These are phyloP conservation scores for Kazachstania viticola DNA, from an alignment of 805 yeast species.

Conservation along the genomic window DNA sequence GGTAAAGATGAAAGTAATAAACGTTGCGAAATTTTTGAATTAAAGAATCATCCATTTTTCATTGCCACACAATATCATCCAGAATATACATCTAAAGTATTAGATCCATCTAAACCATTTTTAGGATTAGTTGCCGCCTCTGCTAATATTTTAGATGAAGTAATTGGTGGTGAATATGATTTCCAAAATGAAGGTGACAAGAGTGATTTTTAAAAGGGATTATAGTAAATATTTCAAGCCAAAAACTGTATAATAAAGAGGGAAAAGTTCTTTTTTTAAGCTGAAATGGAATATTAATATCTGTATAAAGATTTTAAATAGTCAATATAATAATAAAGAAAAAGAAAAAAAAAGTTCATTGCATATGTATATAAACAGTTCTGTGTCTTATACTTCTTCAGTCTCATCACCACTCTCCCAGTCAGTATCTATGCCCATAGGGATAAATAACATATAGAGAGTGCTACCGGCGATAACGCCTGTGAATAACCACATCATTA, in stretches of 20 bases:
- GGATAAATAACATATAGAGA: constrained; percentile 13
- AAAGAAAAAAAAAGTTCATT: too few relatives aligned
- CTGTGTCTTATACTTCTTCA: too few relatives aligned
- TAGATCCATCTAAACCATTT: constrained; percentile 94
- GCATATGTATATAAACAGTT: too few relatives aligned
- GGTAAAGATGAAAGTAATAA: constrained; percentile 85
- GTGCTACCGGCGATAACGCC: constrained; percentile 20
- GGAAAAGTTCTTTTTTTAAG: too few relatives aligned
- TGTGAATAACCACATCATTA: constrained; percentile 25
- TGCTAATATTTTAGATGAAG: constrained; percentile 65
- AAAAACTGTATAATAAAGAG: too few relatives aligned
- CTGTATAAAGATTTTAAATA: not conserved
- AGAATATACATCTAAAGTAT: constrained; percentile 90
- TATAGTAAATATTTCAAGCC: too few relatives aligned
- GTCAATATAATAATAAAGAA: too few relatives aligned
- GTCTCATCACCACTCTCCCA: too few relatives aligned
- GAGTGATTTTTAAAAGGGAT: constrained; percentile 6
- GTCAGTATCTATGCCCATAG: not conserved
- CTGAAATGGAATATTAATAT: too few relatives aligned
- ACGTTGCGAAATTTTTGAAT: constrained; percentile 91
- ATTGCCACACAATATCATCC: constrained; percentile 98
- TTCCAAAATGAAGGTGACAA: constrained; percentile 7
- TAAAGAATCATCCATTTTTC: constrained; percentile 76
- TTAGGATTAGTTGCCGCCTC: constrained; percentile 94
- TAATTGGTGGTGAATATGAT: constrained; percentile 33